Evolutionary conservation across 306 rosid genomes (phyloP), one percentile per base, ranked within the genome.

Genomic region (Quercus alba): DNA sequence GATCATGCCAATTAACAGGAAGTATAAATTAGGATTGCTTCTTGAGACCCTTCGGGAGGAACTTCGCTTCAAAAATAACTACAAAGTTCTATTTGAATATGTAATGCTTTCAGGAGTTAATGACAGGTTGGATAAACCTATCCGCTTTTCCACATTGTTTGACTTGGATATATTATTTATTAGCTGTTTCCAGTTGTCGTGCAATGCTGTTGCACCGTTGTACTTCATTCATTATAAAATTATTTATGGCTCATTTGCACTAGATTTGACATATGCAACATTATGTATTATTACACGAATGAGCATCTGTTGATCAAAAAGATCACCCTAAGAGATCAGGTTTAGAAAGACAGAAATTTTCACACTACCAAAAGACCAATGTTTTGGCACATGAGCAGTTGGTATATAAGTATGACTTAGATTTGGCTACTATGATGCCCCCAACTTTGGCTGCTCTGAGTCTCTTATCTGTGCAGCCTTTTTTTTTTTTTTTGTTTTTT

Each of bases 1-100:
- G 97, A 94, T 92, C 75, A 94, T 94, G 97, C 98, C 97, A 75
- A 92, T 94, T 62, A 94, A 94, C 89, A 85, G 95, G 44, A 94
- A 94, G 73, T 91, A 92, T 73, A 91, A 94, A 63, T 85, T 94
- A 77, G 85, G 82, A 33, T 35, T 92, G 86, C 94, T 92, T 87
- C 97, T 92, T 81, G 89, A 84, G 77, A 88, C 97, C 72, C 91
- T 92, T 44, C 78, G 85, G 58, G 94, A 92, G 87, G 97, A 92
- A 78, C 91, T 94, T 84, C 73, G 46, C 81, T 73, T 79, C 21
- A 92, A 91, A 82, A 85, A 80, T 77, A 92, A 94, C 73, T 89
- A 85, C 83, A 92, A 87, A 83, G 94, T 94, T 83, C 92, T 92
- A 38, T 91, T 91, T 61, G 97, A 91, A 87, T 92, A 94, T 84